These are phyloP conservation scores for Rhodotorula sp. DNA, from an alignment of 1,284 basidiomycete species.

Conservation along the genomic window DNA sequence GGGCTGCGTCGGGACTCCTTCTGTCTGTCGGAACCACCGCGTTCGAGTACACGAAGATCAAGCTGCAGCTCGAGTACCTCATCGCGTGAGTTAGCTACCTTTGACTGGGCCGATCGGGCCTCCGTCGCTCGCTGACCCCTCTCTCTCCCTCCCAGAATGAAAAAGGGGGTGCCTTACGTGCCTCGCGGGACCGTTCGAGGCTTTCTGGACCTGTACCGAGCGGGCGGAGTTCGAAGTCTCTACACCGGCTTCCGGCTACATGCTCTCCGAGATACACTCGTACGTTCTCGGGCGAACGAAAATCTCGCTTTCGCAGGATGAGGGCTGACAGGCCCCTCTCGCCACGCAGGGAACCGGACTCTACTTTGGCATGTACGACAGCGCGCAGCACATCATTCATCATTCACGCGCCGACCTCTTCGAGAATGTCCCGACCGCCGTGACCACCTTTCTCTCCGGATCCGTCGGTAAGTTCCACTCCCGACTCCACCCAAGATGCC, in stretches of 20 bases:
- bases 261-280: slow-evolving; percentile 32
- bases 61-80: slow-evolving; percentile 75
- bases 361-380: slow-evolving; percentile 85
- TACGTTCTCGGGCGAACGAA: not conserved
- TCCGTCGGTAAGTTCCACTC: slow-evolving; percentile 51
- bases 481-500: slow-evolving; percentile 52
- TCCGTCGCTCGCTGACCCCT: not conserved
- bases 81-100: slow-evolving; percentile 58
- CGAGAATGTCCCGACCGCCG: slow-evolving; percentile 63
- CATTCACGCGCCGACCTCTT: slow-evolving; percentile 65
- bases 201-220: slow-evolving; percentile 41
- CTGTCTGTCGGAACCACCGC: slow-evolving; percentile 35
- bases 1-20: slow-evolving; percentile 35
- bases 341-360: slow-evolving; percentile 64
- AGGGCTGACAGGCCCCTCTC: not conserved
- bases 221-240: slow-evolving; percentile 67
- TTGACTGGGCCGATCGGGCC: no score
- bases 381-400: slow-evolving; percentile 66
- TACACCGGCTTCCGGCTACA: slow-evolving; percentile 82
- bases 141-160: slow-evolving; percentile 21
- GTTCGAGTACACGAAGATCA: slow-evolving; percentile 42
- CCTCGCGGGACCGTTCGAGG: slow-evolving; percentile 42
- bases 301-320: slow-evolving; percentile 49
- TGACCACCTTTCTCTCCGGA: slow-evolving; percentile 81
- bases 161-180: slow-evolving; percentile 41